These are phyloP conservation scores for Candolleomyces aberdarensis DNA, from an alignment of 768 basidiomycete genomes.

Conservation along the genomic window DNA sequence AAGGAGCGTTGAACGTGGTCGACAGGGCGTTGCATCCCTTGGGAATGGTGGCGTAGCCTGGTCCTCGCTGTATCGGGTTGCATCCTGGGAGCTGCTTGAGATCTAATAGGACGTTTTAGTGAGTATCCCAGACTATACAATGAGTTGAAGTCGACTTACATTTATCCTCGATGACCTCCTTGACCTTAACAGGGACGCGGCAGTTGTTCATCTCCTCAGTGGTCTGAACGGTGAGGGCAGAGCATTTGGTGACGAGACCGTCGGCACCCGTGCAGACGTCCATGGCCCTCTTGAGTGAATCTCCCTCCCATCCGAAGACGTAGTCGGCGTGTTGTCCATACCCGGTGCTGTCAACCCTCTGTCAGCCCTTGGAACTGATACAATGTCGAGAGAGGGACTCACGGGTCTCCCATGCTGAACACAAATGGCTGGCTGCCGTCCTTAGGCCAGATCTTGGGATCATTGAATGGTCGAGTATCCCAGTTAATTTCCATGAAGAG, in stretches of 20 bases:
- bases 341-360: slow-evolving; percentile 3
- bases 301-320: slow-evolving; percentile 10
- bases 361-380: neutral
- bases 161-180: slow-evolving; percentile 4
- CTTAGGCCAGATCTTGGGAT: slow-evolving; percentile 2
- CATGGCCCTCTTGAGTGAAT: slow-evolving; percentile 8
- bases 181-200: slow-evolving; percentile 2
- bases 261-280: slow-evolving; percentile 4
- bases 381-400: neutral
- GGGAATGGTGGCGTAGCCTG: slow-evolving; percentile 1
- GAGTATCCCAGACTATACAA: neutral
- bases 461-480: slow-evolving; percentile 13
- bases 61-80: slow-evolving; percentile 7
- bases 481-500: slow-evolving; percentile 13
- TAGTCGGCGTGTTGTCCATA: slow-evolving; percentile 11
- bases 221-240: slow-evolving; percentile 7
- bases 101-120: neutral
- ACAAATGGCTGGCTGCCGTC: slow-evolving; percentile 12
- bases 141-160: neutral
- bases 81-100: slow-evolving; percentile 7
- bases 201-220: slow-evolving; percentile 9
- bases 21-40: neutral
- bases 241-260: slow-evolving; percentile 7
- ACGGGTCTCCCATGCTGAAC: slow-evolving; percentile 17
- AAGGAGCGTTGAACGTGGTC: slow-evolving; percentile 2